Evolutionary conservation across 345 rosid species (phyloP).

Genomic region (Moricandia moricandioides): DNA sequence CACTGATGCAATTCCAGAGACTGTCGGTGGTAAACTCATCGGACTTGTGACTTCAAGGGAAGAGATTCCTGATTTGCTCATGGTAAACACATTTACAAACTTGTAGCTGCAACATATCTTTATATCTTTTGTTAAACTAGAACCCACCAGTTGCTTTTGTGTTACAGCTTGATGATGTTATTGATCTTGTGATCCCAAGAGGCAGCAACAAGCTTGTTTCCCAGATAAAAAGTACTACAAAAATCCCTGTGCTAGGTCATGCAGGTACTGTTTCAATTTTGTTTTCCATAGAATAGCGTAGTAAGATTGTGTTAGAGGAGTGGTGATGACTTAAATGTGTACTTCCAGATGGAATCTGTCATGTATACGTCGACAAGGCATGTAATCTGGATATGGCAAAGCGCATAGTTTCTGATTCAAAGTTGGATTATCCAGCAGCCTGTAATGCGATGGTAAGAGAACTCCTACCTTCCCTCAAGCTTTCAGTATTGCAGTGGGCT

Average conservation of each 20-base stretch:
- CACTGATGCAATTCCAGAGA: constrained; percentile 81
- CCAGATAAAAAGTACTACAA: constrained; percentile 82
- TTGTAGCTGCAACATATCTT: not conserved
- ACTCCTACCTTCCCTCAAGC: not conserved
- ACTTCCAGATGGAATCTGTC: constrained; percentile 91
- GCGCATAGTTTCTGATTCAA: constrained; percentile 83
- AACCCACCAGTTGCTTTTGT: constrained; percentile 25
- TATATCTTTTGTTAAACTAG: not conserved
- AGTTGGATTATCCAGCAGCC: constrained; percentile 93
- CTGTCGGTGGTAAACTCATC: constrained; percentile 73
- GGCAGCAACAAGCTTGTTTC: constrained; percentile 96
- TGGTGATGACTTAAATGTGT: not conserved
- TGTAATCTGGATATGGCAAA: constrained; percentile 82
- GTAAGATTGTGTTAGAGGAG: constrained; percentile 7
- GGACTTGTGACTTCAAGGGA: constrained; percentile 96
- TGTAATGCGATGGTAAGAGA: constrained; percentile 86
- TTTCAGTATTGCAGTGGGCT: not conserved
- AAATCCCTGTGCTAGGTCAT: constrained; percentile 97
- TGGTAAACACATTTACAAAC: constrained; percentile 48
- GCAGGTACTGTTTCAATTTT: constrained; percentile 53
- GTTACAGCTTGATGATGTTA: constrained; percentile 91
- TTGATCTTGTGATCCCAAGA: constrained; percentile 98
- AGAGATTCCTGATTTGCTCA: constrained; percentile 93
- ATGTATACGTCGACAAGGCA: constrained; percentile 82
- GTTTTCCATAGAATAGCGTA: not conserved